Base-by-base conservation (phyloP, 2,329 filamentous ascomycete genomes). In the Fusarium multiceps region DNA sequence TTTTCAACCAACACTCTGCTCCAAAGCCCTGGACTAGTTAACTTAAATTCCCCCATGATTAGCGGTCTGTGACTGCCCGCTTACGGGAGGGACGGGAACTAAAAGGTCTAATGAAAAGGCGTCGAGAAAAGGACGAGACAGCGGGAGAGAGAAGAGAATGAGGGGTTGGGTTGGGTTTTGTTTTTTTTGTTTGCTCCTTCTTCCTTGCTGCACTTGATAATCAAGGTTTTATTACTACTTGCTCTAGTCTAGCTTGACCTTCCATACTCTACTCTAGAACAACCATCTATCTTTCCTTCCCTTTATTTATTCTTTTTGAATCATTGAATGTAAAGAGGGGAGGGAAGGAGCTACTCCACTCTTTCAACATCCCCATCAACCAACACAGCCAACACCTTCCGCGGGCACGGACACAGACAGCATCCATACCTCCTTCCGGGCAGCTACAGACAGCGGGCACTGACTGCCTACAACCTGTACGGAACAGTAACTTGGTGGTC, bases 71-170 rank as follows among this genome's bases (percentile, higher is more conserved):
- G n/a, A 41, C 7, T 23, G 21, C 18, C 48, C 32, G 32, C 34
- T 53, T 53, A 53, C 51, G 53, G 60, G 45, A 58, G 42, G 21
- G 25, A 47, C 59, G 59, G 60, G 59, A 65, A 53, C 49, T 53
- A 53, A 53, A 41, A 42, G 49, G 10, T 30, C 53, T 58, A 59
- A 30, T 48, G 28, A 50, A 42, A 18, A 64, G 37, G 54, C 40
- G 28, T 30, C 34, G 43, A 56, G 27, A 7, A 40, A 14, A 21
- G 28, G 3, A 45, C 27, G 12, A 46, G 12, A 47, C 18, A 28
- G 16, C n/a, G 7, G 18, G 20, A 34, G 28, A 43, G 40, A 32
- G 23, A 14, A 40, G 16, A 51, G 48, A 40, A 51, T 53, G 55
- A 53, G 55, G 47, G 55, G 55, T 54, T 43, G 27, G 51, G 49